phyloP scores from a whole-genome alignment of 2,329 filamentous ascomycete species.

The Scedosporium dehoogii region DNA sequence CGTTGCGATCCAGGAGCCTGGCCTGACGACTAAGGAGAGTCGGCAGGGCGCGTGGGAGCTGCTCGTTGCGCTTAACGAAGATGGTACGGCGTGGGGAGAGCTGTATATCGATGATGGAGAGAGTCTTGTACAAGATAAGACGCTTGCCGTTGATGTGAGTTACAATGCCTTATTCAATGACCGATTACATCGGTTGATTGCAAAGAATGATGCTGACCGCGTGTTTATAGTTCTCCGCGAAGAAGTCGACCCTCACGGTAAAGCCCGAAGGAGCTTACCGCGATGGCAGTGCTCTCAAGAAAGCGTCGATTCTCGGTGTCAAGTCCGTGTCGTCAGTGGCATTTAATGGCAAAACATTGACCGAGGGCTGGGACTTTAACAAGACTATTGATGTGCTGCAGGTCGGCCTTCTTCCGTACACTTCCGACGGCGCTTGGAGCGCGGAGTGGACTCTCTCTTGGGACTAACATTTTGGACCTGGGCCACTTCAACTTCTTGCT shows the following conservation, averaged over 20 bases:
- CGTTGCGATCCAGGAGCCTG: constrained; percentile 47
- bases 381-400: constrained; percentile 34
- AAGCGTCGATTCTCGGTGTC: constrained; percentile 54
- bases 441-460: constrained; percentile 48
- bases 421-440: constrained; percentile 46
- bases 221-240: constrained; percentile 27
- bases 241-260: constrained; percentile 33
- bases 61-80: constrained; percentile 52
- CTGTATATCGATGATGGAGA: constrained; percentile 75
- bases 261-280: constrained; percentile 39
- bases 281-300: constrained; percentile 48
- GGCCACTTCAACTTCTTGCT: background rate
- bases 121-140: constrained; percentile 47
- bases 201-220: background rate
- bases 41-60: constrained; percentile 60
- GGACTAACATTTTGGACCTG: constrained; percentile 14
- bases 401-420: constrained; percentile 39
- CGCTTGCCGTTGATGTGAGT: constrained; percentile 40
- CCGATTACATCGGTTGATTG: background rate
- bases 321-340: constrained; percentile 30
- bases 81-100: constrained; percentile 54
- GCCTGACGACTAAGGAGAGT: constrained; percentile 55
- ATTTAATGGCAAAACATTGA: constrained; percentile 39
- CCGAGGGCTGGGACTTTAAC: constrained; percentile 36
- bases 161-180: background rate